phyloP scores from a whole-genome alignment of 192 early-diverging fungal species.

The Entophlyctis luteolus region DNA sequence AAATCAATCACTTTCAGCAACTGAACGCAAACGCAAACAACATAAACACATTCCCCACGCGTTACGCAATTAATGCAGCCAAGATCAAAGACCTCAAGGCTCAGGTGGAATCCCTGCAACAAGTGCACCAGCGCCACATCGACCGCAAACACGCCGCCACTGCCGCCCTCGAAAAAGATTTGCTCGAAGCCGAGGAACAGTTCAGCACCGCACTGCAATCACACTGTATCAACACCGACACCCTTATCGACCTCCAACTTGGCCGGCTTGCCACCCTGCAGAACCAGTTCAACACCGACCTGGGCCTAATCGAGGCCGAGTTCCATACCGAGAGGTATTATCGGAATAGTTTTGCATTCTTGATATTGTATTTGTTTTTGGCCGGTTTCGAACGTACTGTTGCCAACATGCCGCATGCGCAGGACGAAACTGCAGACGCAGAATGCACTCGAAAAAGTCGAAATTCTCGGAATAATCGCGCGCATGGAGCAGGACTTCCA shows the following conservation, averaged over 20 bases:
- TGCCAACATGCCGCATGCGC: neutral
- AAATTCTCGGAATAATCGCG: slow-evolving; percentile 55
- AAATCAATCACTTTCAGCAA: neutral
- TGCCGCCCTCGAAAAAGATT: slow-evolving; percentile 34
- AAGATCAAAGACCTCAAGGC: slow-evolving; percentile 41
- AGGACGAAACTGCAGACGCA: slow-evolving; percentile 45
- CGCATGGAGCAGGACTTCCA: slow-evolving; percentile 54
- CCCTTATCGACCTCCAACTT: slow-evolving; percentile 52
- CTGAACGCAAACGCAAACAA: no score
- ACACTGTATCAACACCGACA: slow-evolving; percentile 58
- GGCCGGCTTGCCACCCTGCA: slow-evolving; percentile 41
- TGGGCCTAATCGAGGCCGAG: slow-evolving; percentile 48
- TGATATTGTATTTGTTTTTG: no score
- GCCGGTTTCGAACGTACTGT: no score
- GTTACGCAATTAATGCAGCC: slow-evolving; percentile 25
- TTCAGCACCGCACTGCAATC: slow-evolving; percentile 47
- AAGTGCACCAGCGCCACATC: slow-evolving; percentile 50
- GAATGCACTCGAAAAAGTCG: slow-evolving; percentile 50
- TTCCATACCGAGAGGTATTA: slow-evolving; percentile 58
- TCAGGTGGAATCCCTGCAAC: slow-evolving; percentile 42
- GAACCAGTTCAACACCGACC: slow-evolving; percentile 47
- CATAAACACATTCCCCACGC: neutral
- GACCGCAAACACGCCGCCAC: slow-evolving; percentile 47
- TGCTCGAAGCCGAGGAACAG: slow-evolving; percentile 56
- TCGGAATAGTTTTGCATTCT: neutral